Percentiles rank a stretch among this genome's conserved stretches.
Evolutionary conservation across 352 stramenopile species (phyloP).

Genomic region (Peronospora destructor): DNA sequence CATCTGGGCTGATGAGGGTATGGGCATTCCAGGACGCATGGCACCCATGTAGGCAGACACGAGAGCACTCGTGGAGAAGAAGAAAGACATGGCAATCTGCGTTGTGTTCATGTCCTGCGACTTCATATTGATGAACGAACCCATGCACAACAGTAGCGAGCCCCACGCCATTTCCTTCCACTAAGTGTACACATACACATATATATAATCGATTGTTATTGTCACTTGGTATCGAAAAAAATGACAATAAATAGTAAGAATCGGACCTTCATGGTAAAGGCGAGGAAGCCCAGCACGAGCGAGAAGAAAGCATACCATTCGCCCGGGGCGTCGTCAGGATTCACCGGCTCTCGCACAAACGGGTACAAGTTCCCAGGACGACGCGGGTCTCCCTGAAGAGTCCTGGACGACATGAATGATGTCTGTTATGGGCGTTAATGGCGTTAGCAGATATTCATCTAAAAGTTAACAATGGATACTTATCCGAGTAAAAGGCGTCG

Average conservation of each 20-base stretch:
- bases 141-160: constrained; percentile 56
- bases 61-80: constrained; percentile 63
- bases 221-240: neutral
- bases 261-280: constrained; percentile 61
- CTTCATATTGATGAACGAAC: constrained; percentile 62
- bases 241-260: neutral
- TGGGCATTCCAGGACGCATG: constrained; percentile 29
- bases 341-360: constrained; percentile 53
- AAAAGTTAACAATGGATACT: neutral
- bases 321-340: constrained; percentile 28
- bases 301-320: constrained; percentile 69
- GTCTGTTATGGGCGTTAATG: constrained; percentile 4
- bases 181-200: constrained; percentile 19
- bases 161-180: constrained; percentile 61
- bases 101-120: constrained; percentile 49
- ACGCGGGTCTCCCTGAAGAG: constrained; percentile 45
- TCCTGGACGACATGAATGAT: constrained; percentile 21
- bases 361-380: constrained; percentile 59
- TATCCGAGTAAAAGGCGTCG: constrained; percentile 10
- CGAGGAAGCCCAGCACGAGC: constrained; percentile 45
- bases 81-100: constrained; percentile 70
- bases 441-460: neutral
- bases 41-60: constrained; percentile 50
- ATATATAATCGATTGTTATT: neutral
- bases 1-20: constrained; percentile 8